Evolutionary conservation across 2,329 filamentous ascomycete genomes (phyloP).

Genomic region (Colletotrichum phormii): DNA sequence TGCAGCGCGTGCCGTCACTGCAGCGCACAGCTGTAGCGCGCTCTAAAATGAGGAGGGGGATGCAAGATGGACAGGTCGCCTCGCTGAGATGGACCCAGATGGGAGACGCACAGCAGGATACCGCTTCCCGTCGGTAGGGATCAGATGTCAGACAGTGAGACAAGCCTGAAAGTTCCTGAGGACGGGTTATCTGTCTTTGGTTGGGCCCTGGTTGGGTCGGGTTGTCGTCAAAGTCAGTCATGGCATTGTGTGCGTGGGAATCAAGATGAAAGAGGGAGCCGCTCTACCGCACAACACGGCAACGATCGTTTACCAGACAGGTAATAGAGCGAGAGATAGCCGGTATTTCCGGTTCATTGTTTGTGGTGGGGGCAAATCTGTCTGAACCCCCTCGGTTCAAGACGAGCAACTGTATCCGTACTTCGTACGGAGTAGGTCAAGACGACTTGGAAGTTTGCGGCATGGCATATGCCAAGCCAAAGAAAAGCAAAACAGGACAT

Average conservation of each 20-base stretch:
- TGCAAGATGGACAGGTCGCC: conserved; percentile 32
- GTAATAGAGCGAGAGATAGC: neutral
- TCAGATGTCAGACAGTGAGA: neutral
- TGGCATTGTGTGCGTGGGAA: neutral
- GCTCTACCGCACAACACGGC: neutral
- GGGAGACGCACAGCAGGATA: conserved; percentile 5
- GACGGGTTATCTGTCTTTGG: neutral
- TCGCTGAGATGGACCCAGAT: conserved; percentile 8
- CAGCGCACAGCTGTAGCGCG: conserved; percentile 9
- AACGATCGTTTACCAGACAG: neutral
- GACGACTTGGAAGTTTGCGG: neutral
- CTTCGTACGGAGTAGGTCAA: neutral
- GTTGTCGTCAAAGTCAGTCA: neutral
- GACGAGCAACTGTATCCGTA: neutral
- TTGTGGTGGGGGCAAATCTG: neutral
- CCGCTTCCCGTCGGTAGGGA: neutral
- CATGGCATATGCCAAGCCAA: conserved; percentile 14
- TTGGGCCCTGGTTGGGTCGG: neutral
- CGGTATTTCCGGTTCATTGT: neutral
- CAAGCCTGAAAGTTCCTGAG: neutral
- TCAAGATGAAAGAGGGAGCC: neutral
- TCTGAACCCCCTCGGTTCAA: neutral
- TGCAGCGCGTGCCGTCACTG: conserved; percentile 17
- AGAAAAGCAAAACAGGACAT: neutral
- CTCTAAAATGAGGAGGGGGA: conserved; percentile 10